Evolutionary conservation across 768 basidiomycete species (phyloP).

Genomic region (Mycena vitilis): DNA sequence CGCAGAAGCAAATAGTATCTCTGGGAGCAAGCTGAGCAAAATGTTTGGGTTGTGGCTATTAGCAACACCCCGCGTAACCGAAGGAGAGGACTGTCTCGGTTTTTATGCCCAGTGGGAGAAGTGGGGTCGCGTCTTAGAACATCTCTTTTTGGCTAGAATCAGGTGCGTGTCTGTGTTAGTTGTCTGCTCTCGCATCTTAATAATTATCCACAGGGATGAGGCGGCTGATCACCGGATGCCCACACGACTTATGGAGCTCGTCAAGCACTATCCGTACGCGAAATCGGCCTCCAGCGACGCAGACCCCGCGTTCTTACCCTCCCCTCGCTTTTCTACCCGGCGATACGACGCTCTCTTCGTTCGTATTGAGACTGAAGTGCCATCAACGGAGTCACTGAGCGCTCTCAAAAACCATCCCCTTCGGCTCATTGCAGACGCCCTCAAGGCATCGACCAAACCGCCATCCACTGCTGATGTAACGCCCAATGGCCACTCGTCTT

Average conservation of each 20-base stretch:
- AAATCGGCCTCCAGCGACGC: constrained; percentile 43
- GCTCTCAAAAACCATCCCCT: constrained; percentile 61
- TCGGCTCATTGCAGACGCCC: constrained; percentile 71
- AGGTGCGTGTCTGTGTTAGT: constrained; percentile 57
- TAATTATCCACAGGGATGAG: constrained; percentile 62
- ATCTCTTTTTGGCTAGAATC: constrained; percentile 78
- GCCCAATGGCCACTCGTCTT: constrained; percentile 5
- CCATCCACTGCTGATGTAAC: constrained; percentile 14
- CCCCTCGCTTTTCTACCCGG: constrained; percentile 77
- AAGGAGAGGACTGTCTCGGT: constrained; percentile 66
- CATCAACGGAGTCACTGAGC: constrained; percentile 47
- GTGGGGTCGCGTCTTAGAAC: constrained; percentile 78
- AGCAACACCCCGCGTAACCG: constrained; percentile 56
- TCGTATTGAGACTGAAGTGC: constrained; percentile 68
- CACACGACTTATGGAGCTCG: constrained; percentile 75
- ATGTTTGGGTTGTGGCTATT: constrained; percentile 82
- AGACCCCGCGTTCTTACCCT: constrained; percentile 62
- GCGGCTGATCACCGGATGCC: constrained; percentile 68
- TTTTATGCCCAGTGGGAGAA: constrained; percentile 85
- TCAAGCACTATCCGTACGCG: constrained; percentile 75
- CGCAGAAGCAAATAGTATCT: constrained; percentile 77
- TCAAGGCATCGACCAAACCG: constrained; percentile 50
- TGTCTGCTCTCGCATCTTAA: constrained; percentile 10
- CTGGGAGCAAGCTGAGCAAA: constrained; percentile 82
- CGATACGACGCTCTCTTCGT: constrained; percentile 74